Evolutionary conservation across 2,329 filamentous ascomycete genomes (phyloP), one percentile per base, ranked within the genome.

Genomic region (Incumbomyces delicatus): DNA sequence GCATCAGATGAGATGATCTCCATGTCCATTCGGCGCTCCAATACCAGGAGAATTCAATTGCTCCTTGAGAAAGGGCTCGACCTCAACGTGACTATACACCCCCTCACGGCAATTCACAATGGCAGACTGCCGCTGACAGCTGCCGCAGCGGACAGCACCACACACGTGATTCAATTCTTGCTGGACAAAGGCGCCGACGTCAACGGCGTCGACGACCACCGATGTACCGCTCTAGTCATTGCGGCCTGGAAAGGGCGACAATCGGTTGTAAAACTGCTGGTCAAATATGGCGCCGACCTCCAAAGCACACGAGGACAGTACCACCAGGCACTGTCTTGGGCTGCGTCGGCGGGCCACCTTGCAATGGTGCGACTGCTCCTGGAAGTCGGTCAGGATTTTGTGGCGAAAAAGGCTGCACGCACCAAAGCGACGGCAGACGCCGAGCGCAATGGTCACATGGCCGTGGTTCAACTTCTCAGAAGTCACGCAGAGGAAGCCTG

Each of bases 21-120:
- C n/a, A 14, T 33, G 13, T 14, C 27, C 6, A 33, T 42, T 31
- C n/a, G 13, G n/a, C 22, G 13, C 11, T 27, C 22, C 22, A 27
- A 27, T 27, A 27, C 22, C 22, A 4, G 22, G 8, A 4, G 22
- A 29, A 58, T 54, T 17, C 38, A 49, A 11, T 6, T 42, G 20
- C 14, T 42, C 7, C 3, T 30, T n/a, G 14, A 18, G 5, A 13
- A 10, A 6, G 40, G 27, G 6, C 6, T 17, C 12, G 16, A 17
- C 11, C 6, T 14, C n/a, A 14, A 42, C 16, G 13, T 6, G 4
- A 16, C 27, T 4, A 14, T 42, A n/a, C 22, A 27, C 4, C 12
- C 14, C 4, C 6, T 30, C 40, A 6, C 11, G 6, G 14, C 22
- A 33, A 4, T 6, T 10, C 30, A 17, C 13, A 6, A 17, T 17